Conservation (phyloP, 2,329 filamentous ascomycete genomes). For the Ceratocystis eucalypticola region DNA sequence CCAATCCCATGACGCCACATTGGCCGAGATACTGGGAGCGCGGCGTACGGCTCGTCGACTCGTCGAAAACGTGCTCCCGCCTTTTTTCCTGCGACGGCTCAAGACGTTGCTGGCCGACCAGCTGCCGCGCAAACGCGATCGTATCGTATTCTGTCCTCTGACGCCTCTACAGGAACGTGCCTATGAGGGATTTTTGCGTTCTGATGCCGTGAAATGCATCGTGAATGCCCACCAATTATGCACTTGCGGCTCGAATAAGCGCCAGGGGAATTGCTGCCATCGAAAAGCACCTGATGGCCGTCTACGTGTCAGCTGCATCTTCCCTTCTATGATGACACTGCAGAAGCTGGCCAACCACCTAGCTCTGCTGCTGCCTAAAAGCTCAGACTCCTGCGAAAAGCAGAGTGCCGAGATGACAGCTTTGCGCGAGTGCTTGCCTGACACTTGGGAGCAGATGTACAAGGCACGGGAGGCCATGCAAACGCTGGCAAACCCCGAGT, state of each 20-base stretch:
- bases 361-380: constrained; percentile 65
- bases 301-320: constrained; percentile 64
- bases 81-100: constrained; percentile 83
- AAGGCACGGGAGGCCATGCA: constrained; percentile 62
- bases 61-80: constrained; percentile 72
- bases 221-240: constrained; percentile 55
- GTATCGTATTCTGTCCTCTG: constrained; percentile 87
- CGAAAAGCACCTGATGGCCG: constrained; percentile 39
- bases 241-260: constrained; percentile 53
- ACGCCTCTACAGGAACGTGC: constrained; percentile 68
- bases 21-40: constrained; percentile 66
- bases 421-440: constrained; percentile 57
- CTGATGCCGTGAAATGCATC: constrained; percentile 45
- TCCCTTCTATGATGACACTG: constrained; percentile 67
- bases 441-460: constrained; percentile 58
- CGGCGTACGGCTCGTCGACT: constrained; percentile 72
- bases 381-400: constrained; percentile 52
- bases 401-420: constrained; percentile 64
- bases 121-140: constrained; percentile 85
- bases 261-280: constrained; percentile 67
- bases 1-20: constrained; percentile 82
- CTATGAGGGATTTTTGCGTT: constrained; percentile 66
- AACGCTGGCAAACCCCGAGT: constrained; percentile 72
- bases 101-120: constrained; percentile 87
- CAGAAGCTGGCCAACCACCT: constrained; percentile 89